Evolutionary conservation across 108 stramenopile genomes (phyloP), one percentile per base, ranked within the genome.

Genomic region (Stephanodiscus minutulus): DNA sequence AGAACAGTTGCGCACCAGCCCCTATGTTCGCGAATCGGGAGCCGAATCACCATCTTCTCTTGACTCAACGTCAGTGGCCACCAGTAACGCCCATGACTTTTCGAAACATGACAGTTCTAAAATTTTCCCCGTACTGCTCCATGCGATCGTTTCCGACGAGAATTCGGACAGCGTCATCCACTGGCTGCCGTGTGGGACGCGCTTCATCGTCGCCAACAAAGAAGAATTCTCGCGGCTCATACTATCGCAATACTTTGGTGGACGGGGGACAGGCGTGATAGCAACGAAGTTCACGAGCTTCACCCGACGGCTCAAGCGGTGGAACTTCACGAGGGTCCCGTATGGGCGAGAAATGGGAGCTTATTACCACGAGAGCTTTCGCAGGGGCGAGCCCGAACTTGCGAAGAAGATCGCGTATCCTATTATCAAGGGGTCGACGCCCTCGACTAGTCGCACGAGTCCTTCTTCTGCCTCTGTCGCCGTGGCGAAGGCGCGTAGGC

Each of bases 271-370:
- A 0, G 27, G 29, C 12, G 29, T 13, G n/a, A 63, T 28, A 25
- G 25, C 37, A n/a, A 76, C 68, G 24, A 85, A 87, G 69, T 87
- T 83, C 80, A 85, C 84, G 50, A 85, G 81, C 39, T 87, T 85
- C 68, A 85, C 83, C 24, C 82, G 87, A 0, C 66, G 73, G 21
- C 70, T 87, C 28, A 87, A 85, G 62, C 65, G 84, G 18, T 87
- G 83, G 83, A 69, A 76, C 28, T 87, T 87, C 39, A 59, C 67
- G 31, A 68, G 76, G 37, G 71, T 87, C 1, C 41, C 78, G 11
- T 66, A 70, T 24, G 88, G 88, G 21, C 72, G 74, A 15, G 48
- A 76, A 46, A 67, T 79, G 55, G 88, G 88, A 11, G 86, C 85
- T 0, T 86, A 85, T 50, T 78, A 83, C 41, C 68, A 70, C 59